These are phyloP conservation scores for Arthroderma uncinatum DNA, from an alignment of 2,329 filamentous ascomycete species.

Conservation along the genomic window DNA sequence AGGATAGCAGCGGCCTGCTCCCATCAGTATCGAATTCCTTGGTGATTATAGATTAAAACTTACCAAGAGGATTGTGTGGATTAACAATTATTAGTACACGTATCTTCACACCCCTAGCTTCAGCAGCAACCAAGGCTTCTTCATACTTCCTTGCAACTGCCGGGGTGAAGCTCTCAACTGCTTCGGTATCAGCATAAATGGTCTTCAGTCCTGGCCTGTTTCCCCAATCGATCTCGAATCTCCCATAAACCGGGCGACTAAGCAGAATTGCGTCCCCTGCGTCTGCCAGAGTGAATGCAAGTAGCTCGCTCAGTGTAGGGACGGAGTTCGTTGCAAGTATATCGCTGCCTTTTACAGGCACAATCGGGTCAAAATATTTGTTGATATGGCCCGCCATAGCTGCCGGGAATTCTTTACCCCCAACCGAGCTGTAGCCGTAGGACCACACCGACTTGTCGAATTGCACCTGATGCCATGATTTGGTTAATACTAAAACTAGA, in stretches of 20 bases:
- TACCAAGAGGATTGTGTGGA: conserved; percentile 37
- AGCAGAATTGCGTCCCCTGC: conserved; percentile 39
- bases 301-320: conserved; percentile 34
- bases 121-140: conserved; percentile 24
- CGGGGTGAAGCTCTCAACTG: conserved; percentile 30
- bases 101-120: conserved; percentile 25
- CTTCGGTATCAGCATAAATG: conserved; percentile 30
- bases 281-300: conserved; percentile 35
- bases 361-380: conserved; percentile 29
- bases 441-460: conserved; percentile 28
- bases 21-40: conserved; percentile 24
- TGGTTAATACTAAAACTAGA: neutral
- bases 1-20: conserved; percentile 40
- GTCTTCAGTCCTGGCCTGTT: conserved; percentile 33
- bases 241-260: conserved; percentile 38
- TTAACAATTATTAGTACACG: conserved; percentile 35
- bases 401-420: conserved; percentile 29
- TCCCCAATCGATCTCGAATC: conserved; percentile 41
- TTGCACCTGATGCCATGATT: conserved; percentile 17
- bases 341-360: conserved; percentile 26
- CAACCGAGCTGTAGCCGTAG: conserved; percentile 33
- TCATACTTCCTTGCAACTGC: conserved; percentile 29
- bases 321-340: conserved; percentile 34
- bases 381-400: conserved; percentile 36
- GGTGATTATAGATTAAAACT: conserved; percentile 16